phyloP scores from a whole-genome alignment of 345 rosid genomes.

The Euphorbia tirucalli region DNA sequence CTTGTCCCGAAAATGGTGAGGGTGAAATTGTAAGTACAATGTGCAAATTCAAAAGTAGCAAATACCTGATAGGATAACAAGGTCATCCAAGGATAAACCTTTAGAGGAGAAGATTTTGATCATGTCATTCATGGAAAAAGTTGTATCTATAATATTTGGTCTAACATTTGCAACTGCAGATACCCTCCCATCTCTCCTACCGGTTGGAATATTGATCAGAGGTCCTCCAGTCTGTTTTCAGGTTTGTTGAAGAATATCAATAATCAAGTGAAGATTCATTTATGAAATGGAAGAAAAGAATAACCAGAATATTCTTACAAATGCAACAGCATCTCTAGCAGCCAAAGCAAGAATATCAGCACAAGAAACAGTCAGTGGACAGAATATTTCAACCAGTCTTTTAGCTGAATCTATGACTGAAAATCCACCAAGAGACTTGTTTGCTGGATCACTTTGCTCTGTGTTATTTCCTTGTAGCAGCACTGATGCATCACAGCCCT shows the following conservation, averaged over 20 bases:
- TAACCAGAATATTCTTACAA: slow-evolving; percentile 33
- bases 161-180: slow-evolving; percentile 57
- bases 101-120: slow-evolving; percentile 54
- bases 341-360: slow-evolving; percentile 72
- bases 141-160: slow-evolving; percentile 66
- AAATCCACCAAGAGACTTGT: slow-evolving; percentile 70
- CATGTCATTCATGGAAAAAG: slow-evolving; percentile 65
- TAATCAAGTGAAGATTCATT: not conserved
- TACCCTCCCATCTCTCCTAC: slow-evolving; percentile 64
- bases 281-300: not conserved
- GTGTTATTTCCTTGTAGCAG: slow-evolving; percentile 78
- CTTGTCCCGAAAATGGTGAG: too few species aligned
- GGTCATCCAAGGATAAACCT: slow-evolving; percentile 66
- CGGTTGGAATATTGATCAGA: slow-evolving; percentile 50
- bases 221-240: slow-evolving; percentile 69
- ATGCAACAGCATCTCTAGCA: slow-evolving; percentile 72
- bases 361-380: slow-evolving; percentile 68
- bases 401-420: slow-evolving; percentile 63
- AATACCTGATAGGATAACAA: slow-evolving; percentile 67
- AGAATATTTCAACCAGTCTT: slow-evolving; percentile 59
- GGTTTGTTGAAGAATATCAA: slow-evolving; percentile 11
- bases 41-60: not conserved
- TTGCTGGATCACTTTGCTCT: slow-evolving; percentile 77
- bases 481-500: slow-evolving; percentile 95
- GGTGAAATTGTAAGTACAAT: too few species aligned